Conservation (phyloP, 1,139 yeast species). For the Zygosaccharomyces pseudobailii region DNA sequence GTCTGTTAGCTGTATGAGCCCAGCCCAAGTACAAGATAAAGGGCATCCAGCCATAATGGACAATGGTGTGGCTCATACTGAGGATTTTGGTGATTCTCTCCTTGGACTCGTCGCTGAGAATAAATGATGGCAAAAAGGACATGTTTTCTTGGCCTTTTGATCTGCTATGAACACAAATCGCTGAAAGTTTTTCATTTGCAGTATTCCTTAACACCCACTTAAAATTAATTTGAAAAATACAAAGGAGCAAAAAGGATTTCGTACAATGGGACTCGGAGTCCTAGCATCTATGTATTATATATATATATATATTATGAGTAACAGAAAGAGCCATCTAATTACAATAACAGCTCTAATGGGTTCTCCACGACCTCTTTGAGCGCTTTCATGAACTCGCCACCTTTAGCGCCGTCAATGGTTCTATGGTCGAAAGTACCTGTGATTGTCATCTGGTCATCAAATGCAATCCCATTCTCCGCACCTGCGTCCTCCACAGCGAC, state of each 20-base stretch:
- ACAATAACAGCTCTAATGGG: conserved; percentile 90
- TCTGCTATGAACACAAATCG: background rate
- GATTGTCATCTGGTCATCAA: conserved; percentile 84
- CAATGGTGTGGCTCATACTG: conserved; percentile 78
- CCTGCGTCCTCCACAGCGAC: conserved; percentile 90
- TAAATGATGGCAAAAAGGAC: conserved; percentile 34
- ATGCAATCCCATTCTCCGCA: conserved; percentile 85
- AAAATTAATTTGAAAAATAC: background rate
- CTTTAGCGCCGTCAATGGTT: conserved; percentile 94
- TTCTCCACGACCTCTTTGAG: conserved; percentile 88
- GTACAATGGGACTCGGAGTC: conserved; percentile 1
- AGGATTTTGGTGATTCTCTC: conserved; percentile 83
- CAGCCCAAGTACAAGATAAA: conserved; percentile 90
- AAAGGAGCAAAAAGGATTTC: background rate
- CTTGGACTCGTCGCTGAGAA: conserved; percentile 58
- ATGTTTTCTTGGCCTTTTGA: conserved; percentile 8
- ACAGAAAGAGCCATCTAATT: conserved; percentile 22
- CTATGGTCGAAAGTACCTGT: conserved; percentile 99
- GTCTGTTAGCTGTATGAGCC: conserved; percentile 81
- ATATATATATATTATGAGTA: background rate
- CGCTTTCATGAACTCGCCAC: conserved; percentile 94
- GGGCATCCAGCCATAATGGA: conserved; percentile 97
- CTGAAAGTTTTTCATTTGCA: background rate
- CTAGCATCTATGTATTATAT: background rate
- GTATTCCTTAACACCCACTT: background rate